Conservation (phyloP, 2,329 filamentous ascomycete species). For the Pseudocercospora ulei region DNA sequence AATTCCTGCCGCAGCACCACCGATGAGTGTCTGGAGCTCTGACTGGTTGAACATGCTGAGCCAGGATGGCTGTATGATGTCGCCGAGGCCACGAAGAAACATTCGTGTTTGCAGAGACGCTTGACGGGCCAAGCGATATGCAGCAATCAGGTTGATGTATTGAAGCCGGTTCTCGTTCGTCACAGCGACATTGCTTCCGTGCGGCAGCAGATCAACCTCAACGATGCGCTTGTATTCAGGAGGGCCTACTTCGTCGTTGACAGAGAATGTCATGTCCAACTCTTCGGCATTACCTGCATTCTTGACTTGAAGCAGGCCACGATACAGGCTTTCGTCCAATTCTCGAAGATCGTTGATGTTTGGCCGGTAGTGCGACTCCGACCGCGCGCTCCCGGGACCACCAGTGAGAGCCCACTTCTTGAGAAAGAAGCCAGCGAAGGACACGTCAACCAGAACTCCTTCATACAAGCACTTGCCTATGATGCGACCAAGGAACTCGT, state of each 20-base stretch:
- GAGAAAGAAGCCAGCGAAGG: conserved; percentile 90
- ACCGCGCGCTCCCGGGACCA: conserved; percentile 52
- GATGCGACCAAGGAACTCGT: conserved; percentile 84
- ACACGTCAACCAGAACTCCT: conserved; percentile 84
- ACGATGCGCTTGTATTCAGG: conserved; percentile 47
- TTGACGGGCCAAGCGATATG: conserved; percentile 74
- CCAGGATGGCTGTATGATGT: conserved; percentile 87
- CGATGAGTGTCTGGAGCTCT: conserved; percentile 86
- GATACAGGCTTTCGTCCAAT: conserved; percentile 81
- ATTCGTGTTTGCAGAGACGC: conserved; percentile 71
- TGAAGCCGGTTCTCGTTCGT: conserved; percentile 86
- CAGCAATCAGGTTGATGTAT: conserved; percentile 88
- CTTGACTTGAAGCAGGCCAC: conserved; percentile 71
- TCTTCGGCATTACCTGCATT: conserved; percentile 74
- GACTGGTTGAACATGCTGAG: conserved; percentile 97
- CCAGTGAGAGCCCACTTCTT: conserved; percentile 84
- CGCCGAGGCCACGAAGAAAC: conserved; percentile 74
- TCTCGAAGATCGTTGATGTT: conserved; percentile 90
- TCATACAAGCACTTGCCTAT: conserved; percentile 97
- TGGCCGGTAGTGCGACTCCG: conserved; percentile 68
- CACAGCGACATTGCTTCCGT: conserved; percentile 66
- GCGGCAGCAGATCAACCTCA: conserved; percentile 64
- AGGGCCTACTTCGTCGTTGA: conserved; percentile 55
- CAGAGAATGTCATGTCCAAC: conserved; percentile 77
- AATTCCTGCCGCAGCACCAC: conserved; percentile 70